Conservation (phyloP, 768 basidiomycete genomes). For the Pleurotus sapidus region DNA sequence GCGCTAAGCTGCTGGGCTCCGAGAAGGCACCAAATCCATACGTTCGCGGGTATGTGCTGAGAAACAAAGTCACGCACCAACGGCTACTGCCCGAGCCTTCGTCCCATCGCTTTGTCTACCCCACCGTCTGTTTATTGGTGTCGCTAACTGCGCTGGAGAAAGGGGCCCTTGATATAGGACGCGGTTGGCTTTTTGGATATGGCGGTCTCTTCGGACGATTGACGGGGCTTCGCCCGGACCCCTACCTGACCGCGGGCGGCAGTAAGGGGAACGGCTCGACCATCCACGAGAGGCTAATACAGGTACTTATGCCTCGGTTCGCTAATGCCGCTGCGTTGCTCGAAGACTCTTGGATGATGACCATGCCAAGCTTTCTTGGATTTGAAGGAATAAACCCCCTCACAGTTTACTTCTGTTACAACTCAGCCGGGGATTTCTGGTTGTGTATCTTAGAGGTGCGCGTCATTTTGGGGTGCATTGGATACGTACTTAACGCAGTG, state of each 20-base stretch:
- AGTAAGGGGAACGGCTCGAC: slow-evolving; percentile 12
- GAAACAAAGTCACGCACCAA: slow-evolving; percentile 51
- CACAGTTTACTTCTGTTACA: slow-evolving; percentile 66
- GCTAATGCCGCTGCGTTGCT: slow-evolving; percentile 20
- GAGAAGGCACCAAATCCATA: neutral
- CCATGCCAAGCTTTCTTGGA: slow-evolving; percentile 68
- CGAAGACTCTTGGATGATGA: slow-evolving; percentile 66
- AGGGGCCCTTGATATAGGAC: slow-evolving; percentile 39
- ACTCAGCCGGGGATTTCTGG: slow-evolving; percentile 27
- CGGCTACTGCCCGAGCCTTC: slow-evolving; percentile 46
- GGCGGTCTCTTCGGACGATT: slow-evolving; percentile 41
- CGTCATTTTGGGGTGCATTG: no score
- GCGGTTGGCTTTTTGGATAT: slow-evolving; percentile 55
- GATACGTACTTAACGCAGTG: no score
- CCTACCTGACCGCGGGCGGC: slow-evolving; percentile 34
- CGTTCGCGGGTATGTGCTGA: slow-evolving; percentile 41
- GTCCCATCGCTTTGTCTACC: slow-evolving; percentile 58
- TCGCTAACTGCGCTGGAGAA: slow-evolving; percentile 53
- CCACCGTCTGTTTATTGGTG: slow-evolving; percentile 52
- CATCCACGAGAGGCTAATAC: slow-evolving; percentile 40
- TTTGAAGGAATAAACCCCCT: slow-evolving; percentile 72
- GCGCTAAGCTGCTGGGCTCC: neutral
- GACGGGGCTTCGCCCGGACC: slow-evolving; percentile 40
- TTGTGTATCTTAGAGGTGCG: slow-evolving; percentile 50
- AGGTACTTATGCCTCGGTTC: slow-evolving; percentile 29